These are phyloP conservation scores for Peronospora tabacina DNA, from an alignment of 352 stramenopile species.

Conservation along the genomic window DNA sequence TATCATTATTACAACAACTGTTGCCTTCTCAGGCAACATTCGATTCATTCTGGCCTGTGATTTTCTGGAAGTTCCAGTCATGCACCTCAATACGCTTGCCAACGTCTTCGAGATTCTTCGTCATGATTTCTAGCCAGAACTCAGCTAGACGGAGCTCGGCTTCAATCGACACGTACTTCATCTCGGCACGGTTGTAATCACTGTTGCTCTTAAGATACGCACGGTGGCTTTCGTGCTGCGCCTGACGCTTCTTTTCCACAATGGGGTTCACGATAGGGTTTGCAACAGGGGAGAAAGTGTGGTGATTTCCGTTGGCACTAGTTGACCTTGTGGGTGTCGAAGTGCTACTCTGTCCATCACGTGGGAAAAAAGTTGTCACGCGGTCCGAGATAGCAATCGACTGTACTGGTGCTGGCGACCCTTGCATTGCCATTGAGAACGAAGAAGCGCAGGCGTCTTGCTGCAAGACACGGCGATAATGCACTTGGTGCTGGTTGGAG, in stretches of 20 bases:
- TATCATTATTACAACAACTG: constrained; percentile 29
- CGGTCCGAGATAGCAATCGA: constrained; percentile 6
- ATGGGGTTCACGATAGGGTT: constrained; percentile 35
- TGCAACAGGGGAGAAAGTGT: constrained; percentile 9
- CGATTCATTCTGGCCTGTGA: constrained; percentile 28
- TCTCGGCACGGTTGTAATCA: constrained; percentile 51
- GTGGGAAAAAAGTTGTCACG: constrained; percentile 16
- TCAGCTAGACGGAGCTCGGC: constrained; percentile 54
- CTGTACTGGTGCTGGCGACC: constrained; percentile 10
- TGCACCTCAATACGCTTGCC: constrained; percentile 68
- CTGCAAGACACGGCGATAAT: constrained; percentile 9
- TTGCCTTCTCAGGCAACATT: constrained; percentile 14
- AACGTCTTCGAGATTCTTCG: constrained; percentile 62
- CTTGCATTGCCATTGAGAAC: constrained; percentile 12
- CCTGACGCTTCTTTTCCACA: constrained; percentile 34
- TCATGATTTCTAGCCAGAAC: constrained; percentile 53
- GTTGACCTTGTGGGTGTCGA: constrained; percentile 6
- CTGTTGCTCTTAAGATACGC: constrained; percentile 47
- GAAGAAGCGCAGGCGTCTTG: constrained; percentile 7
- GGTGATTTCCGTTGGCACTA: constrained; percentile 7
- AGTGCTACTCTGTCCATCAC: constrained; percentile 6
- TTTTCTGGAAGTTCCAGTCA: constrained; percentile 74
- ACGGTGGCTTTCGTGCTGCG: constrained; percentile 36
- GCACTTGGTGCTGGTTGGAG: constrained; percentile 11
- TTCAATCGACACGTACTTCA: constrained; percentile 45